These are phyloP conservation scores for Trapa incisa DNA, from an alignment of 345 rosid genomes.

Conservation along the genomic window DNA sequence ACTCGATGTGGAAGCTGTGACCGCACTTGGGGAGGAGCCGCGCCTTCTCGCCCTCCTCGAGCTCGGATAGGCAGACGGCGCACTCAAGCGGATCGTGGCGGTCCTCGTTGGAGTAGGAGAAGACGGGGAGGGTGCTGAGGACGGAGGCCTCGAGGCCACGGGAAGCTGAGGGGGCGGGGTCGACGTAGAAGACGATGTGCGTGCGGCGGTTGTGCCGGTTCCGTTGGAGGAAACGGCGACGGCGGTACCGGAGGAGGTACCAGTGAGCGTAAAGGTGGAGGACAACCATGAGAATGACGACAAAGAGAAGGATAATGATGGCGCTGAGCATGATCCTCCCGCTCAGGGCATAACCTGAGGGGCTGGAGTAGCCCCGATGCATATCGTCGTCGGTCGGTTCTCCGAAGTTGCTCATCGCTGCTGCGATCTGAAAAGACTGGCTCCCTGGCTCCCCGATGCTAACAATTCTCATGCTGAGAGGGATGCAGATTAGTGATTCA, in stretches of 20 bases:
- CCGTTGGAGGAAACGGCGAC: constrained; percentile 29
- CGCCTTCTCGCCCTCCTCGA: constrained; percentile 65
- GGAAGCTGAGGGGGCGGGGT: constrained; percentile 14
- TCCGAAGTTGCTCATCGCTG: neutral
- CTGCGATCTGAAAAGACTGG: neutral
- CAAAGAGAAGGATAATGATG: constrained; percentile 54
- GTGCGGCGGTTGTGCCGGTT: constrained; percentile 22
- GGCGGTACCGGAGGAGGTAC: constrained; percentile 56
- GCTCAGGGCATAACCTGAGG: constrained; percentile 33
- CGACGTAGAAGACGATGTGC: constrained; percentile 41
- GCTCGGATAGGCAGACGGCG: constrained; percentile 72
- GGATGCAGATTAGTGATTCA: neutral
- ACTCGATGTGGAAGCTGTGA: constrained; percentile 72
- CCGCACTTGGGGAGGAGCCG: constrained; percentile 74
- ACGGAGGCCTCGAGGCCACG: constrained; percentile 55
- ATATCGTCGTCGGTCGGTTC: neutral
- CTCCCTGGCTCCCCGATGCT: too few species aligned
- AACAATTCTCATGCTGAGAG: neutral
- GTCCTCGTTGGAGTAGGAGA: constrained; percentile 31
- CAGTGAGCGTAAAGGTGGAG: constrained; percentile 90
- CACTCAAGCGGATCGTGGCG: constrained; percentile 44
- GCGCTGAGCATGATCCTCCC: constrained; percentile 66
- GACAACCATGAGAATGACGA: constrained; percentile 43
- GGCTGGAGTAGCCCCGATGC: too few species aligned
- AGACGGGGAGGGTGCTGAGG: constrained; percentile 53